A percentile compares a stretch with the other conserved stretches of the same genome.
phyloP scores from a whole-genome alignment of 1,284 basidiomycete species.

The Ceratobasidium sp. region DNA sequence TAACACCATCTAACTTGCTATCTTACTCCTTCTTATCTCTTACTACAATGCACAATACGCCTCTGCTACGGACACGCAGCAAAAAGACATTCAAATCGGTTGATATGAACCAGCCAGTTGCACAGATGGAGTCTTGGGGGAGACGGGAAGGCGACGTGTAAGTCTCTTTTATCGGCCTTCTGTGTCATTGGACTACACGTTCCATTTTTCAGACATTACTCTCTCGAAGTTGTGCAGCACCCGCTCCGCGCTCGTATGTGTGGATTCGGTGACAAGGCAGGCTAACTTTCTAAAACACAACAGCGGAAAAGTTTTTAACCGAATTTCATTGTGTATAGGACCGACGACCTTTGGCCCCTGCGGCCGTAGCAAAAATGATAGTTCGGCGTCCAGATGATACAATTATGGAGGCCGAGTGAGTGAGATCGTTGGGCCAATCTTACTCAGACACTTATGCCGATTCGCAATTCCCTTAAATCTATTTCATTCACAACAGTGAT shows the following conservation, averaged over 20 bases:
- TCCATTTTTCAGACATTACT: conserved; percentile 63
- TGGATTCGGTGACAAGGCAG: conserved; percentile 91
- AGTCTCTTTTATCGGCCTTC: conserved; percentile 6
- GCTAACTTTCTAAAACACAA: conserved; percentile 41
- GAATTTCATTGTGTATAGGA: conserved; percentile 60
- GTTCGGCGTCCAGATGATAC: conserved; percentile 71
- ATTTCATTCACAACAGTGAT: conserved; percentile 58
- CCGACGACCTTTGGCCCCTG: conserved; percentile 86
- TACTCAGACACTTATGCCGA: conserved; percentile 28
- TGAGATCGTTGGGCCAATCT: conserved; percentile 41
- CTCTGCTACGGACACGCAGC: conserved; percentile 25
- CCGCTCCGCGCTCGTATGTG: conserved; percentile 90
- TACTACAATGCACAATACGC: conserved; percentile 12
- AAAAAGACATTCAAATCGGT: conserved; percentile 39
- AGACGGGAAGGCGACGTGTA: conserved; percentile 39
- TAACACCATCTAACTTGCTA: not conserved
- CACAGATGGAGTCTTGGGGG: conserved; percentile 39
- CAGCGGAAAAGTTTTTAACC: conserved; percentile 27
- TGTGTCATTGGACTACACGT: not conserved
- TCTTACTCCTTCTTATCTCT: not conserved
- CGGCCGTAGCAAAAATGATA: conserved; percentile 83
- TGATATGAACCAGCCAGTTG: conserved; percentile 29
- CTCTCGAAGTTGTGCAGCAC: conserved; percentile 83
- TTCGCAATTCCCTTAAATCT: conserved; percentile 41
- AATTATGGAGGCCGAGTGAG: conserved; percentile 78